A percentile compares a stretch with the other conserved stretches of the same genome.
These are phyloP conservation scores for Metschnikowia continentalis DNA, from an alignment of 805 yeast species.

Conservation along the genomic window DNA sequence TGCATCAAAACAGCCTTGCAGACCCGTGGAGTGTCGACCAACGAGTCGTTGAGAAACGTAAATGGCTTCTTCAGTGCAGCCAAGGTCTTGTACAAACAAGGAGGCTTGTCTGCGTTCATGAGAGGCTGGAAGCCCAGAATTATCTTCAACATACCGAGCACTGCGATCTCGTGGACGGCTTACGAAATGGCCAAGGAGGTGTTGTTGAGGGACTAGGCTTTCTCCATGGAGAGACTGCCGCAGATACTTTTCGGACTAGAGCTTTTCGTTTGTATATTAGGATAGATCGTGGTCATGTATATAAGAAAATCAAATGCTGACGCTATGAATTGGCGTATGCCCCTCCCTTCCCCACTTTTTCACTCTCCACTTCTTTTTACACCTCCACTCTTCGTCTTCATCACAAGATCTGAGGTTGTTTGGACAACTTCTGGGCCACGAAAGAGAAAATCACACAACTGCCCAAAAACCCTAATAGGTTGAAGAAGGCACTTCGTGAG, in stretches of 20 bases:
- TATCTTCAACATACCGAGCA: constrained; percentile 88
- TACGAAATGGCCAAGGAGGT: constrained; percentile 93
- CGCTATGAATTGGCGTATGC: no score
- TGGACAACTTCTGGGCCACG: constrained; percentile 58
- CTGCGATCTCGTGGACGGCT: constrained; percentile 97
- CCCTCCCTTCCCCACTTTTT: neutral
- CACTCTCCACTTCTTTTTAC: no score
- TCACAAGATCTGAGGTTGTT: constrained; percentile 13
- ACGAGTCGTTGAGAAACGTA: constrained; percentile 48
- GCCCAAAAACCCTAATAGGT: constrained; percentile 74
- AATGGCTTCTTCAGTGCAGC: constrained; percentile 72
- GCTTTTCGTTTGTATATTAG: constrained; percentile 1
- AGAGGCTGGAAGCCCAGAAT: constrained; percentile 90
- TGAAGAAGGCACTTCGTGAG: constrained; percentile 74
- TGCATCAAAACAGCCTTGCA: constrained; percentile 89
- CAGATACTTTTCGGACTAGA: neutral
- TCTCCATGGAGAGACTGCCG: neutral
- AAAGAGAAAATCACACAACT: constrained; percentile 78
- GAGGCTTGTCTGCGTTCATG: constrained; percentile 64
- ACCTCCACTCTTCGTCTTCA: no score
- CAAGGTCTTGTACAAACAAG: constrained; percentile 53
- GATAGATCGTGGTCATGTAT: constrained; percentile 3
- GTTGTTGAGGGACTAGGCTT: constrained; percentile 29
- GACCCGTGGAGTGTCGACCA: constrained; percentile 60
- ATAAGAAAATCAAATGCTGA: neutral